Percentiles rank a stretch among this genome's conserved stretches.
These are phyloP conservation scores for Botrytis pseudocinerea DNA, from an alignment of 2,329 filamentous ascomycete species.

Conservation along the genomic window DNA sequence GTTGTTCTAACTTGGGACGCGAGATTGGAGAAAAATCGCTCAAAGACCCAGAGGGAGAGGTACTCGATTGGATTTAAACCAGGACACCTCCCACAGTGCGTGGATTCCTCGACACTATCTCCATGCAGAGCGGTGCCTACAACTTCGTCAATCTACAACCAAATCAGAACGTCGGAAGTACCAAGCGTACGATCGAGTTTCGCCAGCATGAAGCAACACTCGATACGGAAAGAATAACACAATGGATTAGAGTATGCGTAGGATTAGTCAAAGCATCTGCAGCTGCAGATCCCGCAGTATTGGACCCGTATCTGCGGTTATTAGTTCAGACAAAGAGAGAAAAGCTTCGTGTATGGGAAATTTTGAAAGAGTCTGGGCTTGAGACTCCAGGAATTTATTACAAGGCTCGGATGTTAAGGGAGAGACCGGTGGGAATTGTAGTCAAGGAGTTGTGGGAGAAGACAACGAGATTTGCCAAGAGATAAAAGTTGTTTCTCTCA, in stretches of 20 bases:
- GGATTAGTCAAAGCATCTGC: conserved; percentile 24
- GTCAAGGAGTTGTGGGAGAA: background rate
- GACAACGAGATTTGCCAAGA: background rate
- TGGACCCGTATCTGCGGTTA: background rate
- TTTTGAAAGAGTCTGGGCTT: conserved; percentile 7
- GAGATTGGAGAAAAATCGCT: background rate
- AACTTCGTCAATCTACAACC: conserved; percentile 1
- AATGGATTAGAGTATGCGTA: conserved; percentile 29
- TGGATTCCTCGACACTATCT: background rate
- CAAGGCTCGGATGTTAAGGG: background rate
- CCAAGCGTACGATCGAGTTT: conserved; percentile 35
- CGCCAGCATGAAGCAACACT: conserved; percentile 33
- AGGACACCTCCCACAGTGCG: background rate
- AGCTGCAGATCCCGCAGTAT: background rate
- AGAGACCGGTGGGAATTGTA: background rate
- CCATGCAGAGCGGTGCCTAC: conserved; percentile 3
- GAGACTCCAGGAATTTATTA: background rate
- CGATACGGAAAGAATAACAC: conserved; percentile 23
- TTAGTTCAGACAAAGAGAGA: background rate
- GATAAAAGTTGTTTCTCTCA: background rate
- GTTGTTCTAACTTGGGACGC: background rate
- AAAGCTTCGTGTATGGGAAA: background rate
- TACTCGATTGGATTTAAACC: background rate
- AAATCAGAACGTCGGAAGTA: background rate
- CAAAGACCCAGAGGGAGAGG: background rate